Evolutionary conservation across 2,329 filamentous ascomycete species (phyloP), one percentile per base, ranked within the genome.

Genomic region (Pyrenochaeta sp.): DNA sequence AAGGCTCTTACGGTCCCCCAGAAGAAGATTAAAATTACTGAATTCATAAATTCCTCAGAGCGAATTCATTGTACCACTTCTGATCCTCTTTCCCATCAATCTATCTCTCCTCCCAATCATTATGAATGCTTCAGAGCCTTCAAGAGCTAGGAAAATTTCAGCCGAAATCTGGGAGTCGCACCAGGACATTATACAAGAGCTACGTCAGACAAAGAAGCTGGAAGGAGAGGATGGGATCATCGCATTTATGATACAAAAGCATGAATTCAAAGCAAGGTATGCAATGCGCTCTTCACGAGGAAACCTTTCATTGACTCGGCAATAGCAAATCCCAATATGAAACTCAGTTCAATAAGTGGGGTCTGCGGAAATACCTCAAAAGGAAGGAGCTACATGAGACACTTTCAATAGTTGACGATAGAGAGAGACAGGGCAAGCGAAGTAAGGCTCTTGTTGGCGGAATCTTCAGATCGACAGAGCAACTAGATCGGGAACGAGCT

Each of bases 261-360:
- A 32, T 17, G 4, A 14, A 11, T 41, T 41, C 13, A 18, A 4
- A 14, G 27, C 27, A 5, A 41, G 27, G 37, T 32, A 24, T 8
- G 7, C 7, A 8, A 13, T 19, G 7, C 7, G 11, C 14, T 7
- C 4, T 4, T 5, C 23, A 15, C 13, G 9, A n/a, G n/a, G n/a
- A n/a, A n/a, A n/a, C n/a, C n/a, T n/a, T n/a, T n/a, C n/a, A n/a
- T n/a, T n/a, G n/a, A n/a, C n/a, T n/a, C n/a, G n/a, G n/a, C n/a
- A n/a, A n/a, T 8, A 41, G 37, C 27, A 31, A 34, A 32, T 23
- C 27, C 5, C 28, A 41, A 26, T 41, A 41, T n/a, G 37, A 41
- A 32, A 6, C 3, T n/a, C 10, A 26, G 10, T 18, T 41, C n/a
- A 26, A 10, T 20, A 32, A 32, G 27, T 41, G 37, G 37, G 17